phyloP scores from a whole-genome alignment of 2,329 filamentous ascomycete species.

The Ceratocystis huliohia region DNA sequence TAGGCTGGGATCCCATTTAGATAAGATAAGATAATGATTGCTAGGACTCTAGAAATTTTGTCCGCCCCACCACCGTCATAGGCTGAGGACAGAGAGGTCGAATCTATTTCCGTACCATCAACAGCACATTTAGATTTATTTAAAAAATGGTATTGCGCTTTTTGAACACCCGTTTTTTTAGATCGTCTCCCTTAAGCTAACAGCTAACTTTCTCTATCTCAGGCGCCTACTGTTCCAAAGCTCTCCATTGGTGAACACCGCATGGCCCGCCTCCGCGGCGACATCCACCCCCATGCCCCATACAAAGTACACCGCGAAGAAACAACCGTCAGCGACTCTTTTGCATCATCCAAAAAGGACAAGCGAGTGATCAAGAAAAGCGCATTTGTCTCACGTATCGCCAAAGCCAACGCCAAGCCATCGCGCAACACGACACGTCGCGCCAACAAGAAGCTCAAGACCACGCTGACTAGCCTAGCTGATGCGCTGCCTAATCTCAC shows the following conservation, averaged over 20 bases:
- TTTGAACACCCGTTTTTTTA: not conserved
- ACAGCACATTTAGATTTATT: not conserved
- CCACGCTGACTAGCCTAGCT: conserved; percentile 61
- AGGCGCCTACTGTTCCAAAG: conserved; percentile 33
- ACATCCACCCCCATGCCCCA: conserved; percentile 39
- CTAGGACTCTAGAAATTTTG: conserved; percentile 6
- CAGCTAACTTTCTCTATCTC: not conserved
- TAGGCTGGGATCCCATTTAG: conserved; percentile 3
- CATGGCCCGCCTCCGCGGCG: conserved; percentile 37
- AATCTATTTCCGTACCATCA: no score
- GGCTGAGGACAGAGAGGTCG: not conserved
- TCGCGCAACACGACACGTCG: conserved; percentile 45
- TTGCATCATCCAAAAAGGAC: conserved; percentile 65
- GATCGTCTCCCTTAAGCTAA: not conserved
- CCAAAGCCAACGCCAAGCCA: conserved; percentile 44
- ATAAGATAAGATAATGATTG: conserved; percentile 18
- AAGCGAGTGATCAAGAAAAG: conserved; percentile 74
- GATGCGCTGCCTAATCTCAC: conserved; percentile 61
- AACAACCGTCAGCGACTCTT: conserved; percentile 42
- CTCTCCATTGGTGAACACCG: conserved; percentile 46
- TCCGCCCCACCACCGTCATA: conserved; percentile 12
- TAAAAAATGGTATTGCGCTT: conserved; percentile 12
- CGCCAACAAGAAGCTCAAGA: conserved; percentile 63
- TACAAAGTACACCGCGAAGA: conserved; percentile 40
- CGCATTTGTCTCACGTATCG: conserved; percentile 62